A percentile compares a stretch with the other conserved stretches of the same genome.
phyloP scores from a whole-genome alignment of 2,329 filamentous ascomycete genomes.

The Coleophoma crateriformis region DNA sequence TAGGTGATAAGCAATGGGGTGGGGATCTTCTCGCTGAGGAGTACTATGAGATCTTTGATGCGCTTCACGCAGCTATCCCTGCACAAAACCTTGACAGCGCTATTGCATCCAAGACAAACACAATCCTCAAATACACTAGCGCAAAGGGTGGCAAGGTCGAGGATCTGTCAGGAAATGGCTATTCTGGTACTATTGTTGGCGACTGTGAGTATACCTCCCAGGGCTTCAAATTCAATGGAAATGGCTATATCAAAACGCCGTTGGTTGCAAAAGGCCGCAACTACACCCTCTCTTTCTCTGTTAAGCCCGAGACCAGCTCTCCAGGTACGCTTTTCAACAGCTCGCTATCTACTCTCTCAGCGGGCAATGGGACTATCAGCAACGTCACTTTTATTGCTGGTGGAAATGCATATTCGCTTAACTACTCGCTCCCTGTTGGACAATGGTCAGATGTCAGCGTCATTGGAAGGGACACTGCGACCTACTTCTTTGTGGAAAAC shows the following conservation, averaged over 20 bases:
- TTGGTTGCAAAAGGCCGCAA: conserved; percentile 48
- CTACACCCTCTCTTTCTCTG: conserved; percentile 44
- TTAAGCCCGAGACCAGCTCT: conserved; percentile 26
- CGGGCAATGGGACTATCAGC: conserved; percentile 23
- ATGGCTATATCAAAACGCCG: conserved; percentile 33
- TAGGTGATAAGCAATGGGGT: conserved; percentile 48
- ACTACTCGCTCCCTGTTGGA: conserved; percentile 32
- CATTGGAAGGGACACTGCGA: conserved; percentile 28
- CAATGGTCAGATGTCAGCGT: conserved; percentile 30
- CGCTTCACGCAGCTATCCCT: conserved; percentile 34
- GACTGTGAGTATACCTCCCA: no score
- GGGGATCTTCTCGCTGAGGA: conserved; percentile 35
- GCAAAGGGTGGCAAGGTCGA: not conserved
- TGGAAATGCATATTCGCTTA: conserved; percentile 32
- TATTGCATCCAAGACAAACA: conserved; percentile 29
- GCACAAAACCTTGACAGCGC: conserved; percentile 43
- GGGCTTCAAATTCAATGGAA: no score
- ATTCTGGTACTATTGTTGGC: no score
- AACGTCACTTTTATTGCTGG: conserved; percentile 32
- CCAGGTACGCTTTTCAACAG: conserved; percentile 36
- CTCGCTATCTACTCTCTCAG: conserved; percentile 33
- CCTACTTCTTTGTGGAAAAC: conserved; percentile 22
- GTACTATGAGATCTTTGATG: conserved; percentile 31
- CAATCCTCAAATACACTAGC: conserved; percentile 28
- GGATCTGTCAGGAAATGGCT: no score